Evolutionary conservation across 129 eudicot species (phyloP), one percentile per base, ranked within the genome.

Genomic region (Deinandra increscens): DNA sequence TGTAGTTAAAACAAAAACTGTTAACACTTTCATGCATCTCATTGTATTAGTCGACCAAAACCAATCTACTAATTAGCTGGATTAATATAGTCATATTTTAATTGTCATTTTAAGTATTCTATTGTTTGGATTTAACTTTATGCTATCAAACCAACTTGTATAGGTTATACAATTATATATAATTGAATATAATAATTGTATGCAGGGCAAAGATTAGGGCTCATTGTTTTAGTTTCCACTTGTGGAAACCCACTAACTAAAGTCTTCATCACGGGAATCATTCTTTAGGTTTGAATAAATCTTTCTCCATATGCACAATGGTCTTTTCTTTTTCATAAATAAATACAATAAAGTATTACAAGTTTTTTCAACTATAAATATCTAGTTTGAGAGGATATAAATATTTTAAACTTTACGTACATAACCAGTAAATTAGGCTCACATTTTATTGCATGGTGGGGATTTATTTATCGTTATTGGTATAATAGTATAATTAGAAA

Each of bases 151-250:
- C n/a, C n/a, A n/a, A n/a, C n/a, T n/a, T n/a, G n/a, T n/a, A n/a
- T n/a, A n/a, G n/a, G n/a, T n/a, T n/a, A n/a, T n/a, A n/a, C n/a
- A 58, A 23, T 29, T 58, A 33, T 29, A 59, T 31, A 59, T 59
- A 59, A 59, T n/a, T n/a, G n/a, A n/a, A n/a, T n/a, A n/a, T n/a
- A n/a, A n/a, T n/a, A n/a, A n/a, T n/a, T 31, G n/a, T 26, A 3
- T 29, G 11, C 10, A 58, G 41, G 19, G 64, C 58, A 19, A 51
- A 19, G 58, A 51, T 12, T n/a, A 22, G 53, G 43, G 80, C 80
- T 68, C 80, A 22, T 33, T 48, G 80, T 59, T 68, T 75, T 45
- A 46, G 55, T 76, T 66, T 48, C 80, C 70, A 60, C 69, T 68
- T 59, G 64, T 36, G 69, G 70, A 68, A 76, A 60, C 75, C 71